These are phyloP conservation scores for Calonectria pseudoturangicola DNA, from an alignment of 2,329 filamentous ascomycete species.

Conservation along the genomic window DNA sequence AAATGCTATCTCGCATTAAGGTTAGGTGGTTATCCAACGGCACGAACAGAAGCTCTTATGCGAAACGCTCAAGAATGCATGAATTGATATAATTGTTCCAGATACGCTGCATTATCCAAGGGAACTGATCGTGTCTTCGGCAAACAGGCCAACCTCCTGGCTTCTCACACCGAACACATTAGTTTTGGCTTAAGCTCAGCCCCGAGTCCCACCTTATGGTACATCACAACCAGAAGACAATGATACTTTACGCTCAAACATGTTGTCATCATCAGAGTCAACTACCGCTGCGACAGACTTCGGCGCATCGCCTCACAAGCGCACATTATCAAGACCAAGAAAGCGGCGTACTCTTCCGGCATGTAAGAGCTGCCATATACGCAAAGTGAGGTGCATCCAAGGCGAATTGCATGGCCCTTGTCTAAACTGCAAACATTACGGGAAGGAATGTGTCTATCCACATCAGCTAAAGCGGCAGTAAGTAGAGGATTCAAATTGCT, in stretches of 20 bases:
- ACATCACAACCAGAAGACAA: background rate
- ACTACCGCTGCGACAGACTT: too few relatives aligned
- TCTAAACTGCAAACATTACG: constrained; percentile 28
- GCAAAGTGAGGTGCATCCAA: constrained; percentile 30
- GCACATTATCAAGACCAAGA: background rate
- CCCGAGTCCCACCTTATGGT: background rate
- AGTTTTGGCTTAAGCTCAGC: too few relatives aligned
- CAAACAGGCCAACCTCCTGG: too few relatives aligned
- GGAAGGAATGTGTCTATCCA: constrained; percentile 6
- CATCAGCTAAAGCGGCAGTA: background rate
- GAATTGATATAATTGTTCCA: too few relatives aligned
- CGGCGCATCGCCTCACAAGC: background rate
- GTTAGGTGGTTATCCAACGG: too few relatives aligned
- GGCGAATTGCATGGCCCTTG: background rate
- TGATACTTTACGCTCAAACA: background rate
- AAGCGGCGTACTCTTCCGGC: constrained; percentile 11
- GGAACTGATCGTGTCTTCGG: too few relatives aligned
- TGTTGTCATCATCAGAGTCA: background rate
- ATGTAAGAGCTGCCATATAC: constrained; percentile 15
- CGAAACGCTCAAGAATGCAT: too few relatives aligned
- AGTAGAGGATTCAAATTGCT: background rate
- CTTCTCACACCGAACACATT: too few relatives aligned
- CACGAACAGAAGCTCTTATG: too few relatives aligned
- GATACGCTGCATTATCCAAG: too few relatives aligned
- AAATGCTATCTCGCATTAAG: too few relatives aligned